phyloP scores from a whole-genome alignment of 768 basidiomycete species.

The Nevesoporus exiguus region DNA sequence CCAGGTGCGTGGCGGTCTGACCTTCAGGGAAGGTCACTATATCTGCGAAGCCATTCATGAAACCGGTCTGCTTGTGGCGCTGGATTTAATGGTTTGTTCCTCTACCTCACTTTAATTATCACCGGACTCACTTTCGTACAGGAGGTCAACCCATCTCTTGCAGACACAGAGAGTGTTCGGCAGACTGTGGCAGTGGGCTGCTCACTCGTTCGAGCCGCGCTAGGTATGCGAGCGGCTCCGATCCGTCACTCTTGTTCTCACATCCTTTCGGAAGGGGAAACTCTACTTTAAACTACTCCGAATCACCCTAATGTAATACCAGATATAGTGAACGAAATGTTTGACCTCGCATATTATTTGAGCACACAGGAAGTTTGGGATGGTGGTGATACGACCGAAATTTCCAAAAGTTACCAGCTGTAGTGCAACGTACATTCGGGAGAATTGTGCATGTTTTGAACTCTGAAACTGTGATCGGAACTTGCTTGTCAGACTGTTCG shows the following conservation, averaged over 20 bases:
- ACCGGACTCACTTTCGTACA: constrained; percentile 31
- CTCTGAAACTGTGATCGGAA: background rate
- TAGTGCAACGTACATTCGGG: too few relatives aligned
- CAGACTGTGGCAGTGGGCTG: constrained; percentile 92
- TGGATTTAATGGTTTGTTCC: constrained; percentile 85
- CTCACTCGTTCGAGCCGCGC: constrained; percentile 75
- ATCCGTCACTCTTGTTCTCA: constrained; percentile 6
- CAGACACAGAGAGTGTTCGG: constrained; percentile 66
- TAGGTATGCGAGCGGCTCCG: constrained; percentile 51
- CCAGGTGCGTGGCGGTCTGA: constrained; percentile 89
- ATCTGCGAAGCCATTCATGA: constrained; percentile 91
- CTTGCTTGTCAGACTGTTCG: background rate
- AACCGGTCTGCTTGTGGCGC: constrained; percentile 86
- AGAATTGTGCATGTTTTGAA: too few relatives aligned
- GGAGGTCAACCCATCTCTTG: constrained; percentile 97
- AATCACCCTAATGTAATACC: constrained; percentile 1
- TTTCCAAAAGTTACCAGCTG: background rate
- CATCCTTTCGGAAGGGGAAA: constrained; percentile 28
- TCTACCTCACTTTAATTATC: background rate
- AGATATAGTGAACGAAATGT: constrained; percentile 1
- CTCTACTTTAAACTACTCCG: constrained; percentile 23
- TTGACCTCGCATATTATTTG: background rate
- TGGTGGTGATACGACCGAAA: background rate
- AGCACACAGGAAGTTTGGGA: too few relatives aligned
- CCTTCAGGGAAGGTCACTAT: constrained; percentile 98